Base-by-base conservation (phyloP, 2,329 filamentous ascomycete species). In the Curvularia lunata region DNA sequence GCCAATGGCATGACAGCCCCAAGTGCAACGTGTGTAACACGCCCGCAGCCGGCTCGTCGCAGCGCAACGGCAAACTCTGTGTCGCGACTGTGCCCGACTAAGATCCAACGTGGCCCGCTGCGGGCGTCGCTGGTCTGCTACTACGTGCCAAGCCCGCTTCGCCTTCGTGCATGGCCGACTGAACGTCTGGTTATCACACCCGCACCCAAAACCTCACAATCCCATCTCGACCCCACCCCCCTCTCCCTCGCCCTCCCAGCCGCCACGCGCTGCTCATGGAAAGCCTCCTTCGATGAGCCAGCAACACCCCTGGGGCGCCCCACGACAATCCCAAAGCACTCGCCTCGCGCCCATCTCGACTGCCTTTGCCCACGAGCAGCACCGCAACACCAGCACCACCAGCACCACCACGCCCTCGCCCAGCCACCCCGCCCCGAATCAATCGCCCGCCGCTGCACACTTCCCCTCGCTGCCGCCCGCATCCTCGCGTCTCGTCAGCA, bases 291-390 rank as follows among this genome's bases (percentile, higher is more conserved):
- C 75, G 78, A 79, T 78, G 76, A 79, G 75, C 77, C 80, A 84
- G 79, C 81, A 83, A 79, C 81, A 82, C 76, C 79, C 82, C 75
- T 86, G 84, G 84, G 83, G 82, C 79, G 78, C 80, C 74, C 79
- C 82, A 72, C 78, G 79, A 75, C 82, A 82, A 74, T 82, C 83
- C 74, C 80, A 83, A 69, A 80, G 76, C 76, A 77, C 81, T 75
- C 84, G 84, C 72, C 83, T 85, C 73, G 81, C 85, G 68, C 84
- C 85, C 73, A 83, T 87, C 70, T 82, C 84, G 67, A 69, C 68
- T 65, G 81, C 78, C 59, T 79, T 79, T 63, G 76, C 78, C 57
- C 78, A 79, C 64, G 75, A 78, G 59, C 74, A 71, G 65, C 70
- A 47, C 70, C 79, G 78, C 69, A 78, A 77, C 51, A 49, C 23